A percentile compares a stretch with the other conserved stretches of the same genome.
These are phyloP conservation scores for Mycocentrospora acerina DNA, from an alignment of 2,329 filamentous ascomycete species.

Conservation along the genomic window DNA sequence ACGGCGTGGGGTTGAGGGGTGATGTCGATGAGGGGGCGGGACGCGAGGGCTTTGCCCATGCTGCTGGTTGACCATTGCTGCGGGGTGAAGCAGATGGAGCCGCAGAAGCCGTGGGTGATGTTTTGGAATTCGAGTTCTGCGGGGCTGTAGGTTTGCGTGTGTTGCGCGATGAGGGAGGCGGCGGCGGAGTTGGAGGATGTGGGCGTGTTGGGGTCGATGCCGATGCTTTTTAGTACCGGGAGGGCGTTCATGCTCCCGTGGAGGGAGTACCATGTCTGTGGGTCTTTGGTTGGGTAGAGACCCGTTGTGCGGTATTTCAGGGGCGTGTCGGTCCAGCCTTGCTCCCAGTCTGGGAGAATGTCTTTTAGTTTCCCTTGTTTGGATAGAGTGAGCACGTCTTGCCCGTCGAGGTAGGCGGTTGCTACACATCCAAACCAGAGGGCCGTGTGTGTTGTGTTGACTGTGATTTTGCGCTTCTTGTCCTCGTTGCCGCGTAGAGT, in stretches of 20 bases:
- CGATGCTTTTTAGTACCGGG: constrained; percentile 49
- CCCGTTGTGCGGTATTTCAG: constrained; percentile 41
- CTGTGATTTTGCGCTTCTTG: constrained; percentile 31
- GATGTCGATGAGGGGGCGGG: constrained; percentile 48
- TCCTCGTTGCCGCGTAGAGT: constrained; percentile 22
- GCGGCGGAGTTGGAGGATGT: constrained; percentile 19
- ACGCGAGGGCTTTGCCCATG: constrained; percentile 47
- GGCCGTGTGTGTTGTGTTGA: constrained; percentile 52
- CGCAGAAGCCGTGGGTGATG: constrained; percentile 25
- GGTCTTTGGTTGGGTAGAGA: constrained; percentile 50
- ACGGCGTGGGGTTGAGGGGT: constrained; percentile 33
- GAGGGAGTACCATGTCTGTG: constrained; percentile 52
- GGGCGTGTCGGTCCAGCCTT: constrained; percentile 39
- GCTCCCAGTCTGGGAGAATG: constrained; percentile 44
- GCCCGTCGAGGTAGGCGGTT: constrained; percentile 43
- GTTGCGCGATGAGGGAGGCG: constrained; percentile 19
- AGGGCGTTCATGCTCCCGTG: constrained; percentile 53
- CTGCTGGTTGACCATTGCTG: constrained; percentile 47
- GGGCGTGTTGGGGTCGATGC: constrained; percentile 40
- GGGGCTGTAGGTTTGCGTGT: constrained; percentile 37
- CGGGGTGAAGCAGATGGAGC: constrained; percentile 49
- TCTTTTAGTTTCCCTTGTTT: constrained; percentile 27
- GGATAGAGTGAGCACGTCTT: constrained; percentile 22
- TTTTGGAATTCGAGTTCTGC: constrained; percentile 21
- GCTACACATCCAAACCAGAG: constrained; percentile 49